A percentile compares a stretch with the other conserved stretches of the same genome.
phyloP scores from a whole-genome alignment of 1,284 basidiomycete species.

The Leccinum subfulvum region DNA sequence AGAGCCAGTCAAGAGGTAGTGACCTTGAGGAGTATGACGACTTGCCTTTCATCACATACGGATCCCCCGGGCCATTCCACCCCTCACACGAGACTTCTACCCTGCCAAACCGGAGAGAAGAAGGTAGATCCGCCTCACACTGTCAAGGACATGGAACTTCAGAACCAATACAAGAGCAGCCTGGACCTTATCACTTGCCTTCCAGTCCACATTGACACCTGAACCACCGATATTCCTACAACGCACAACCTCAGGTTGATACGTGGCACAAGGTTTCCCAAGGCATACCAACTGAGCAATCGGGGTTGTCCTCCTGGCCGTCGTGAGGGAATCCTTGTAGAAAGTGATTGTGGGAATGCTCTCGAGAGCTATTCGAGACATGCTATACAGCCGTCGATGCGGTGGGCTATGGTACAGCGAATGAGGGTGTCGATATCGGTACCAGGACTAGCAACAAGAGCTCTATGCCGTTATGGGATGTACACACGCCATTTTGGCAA shows the following conservation, averaged over 20 bases:
- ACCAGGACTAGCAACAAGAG: neutral
- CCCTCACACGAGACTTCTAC: conserved; percentile 89
- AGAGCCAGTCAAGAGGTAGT: conserved; percentile 1
- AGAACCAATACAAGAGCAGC: conserved; percentile 11
- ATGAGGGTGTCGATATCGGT: neutral
- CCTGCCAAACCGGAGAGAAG: conserved; percentile 74
- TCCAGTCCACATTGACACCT: conserved; percentile 82
- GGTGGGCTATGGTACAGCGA: neutral
- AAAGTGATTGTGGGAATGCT: conserved; percentile 78
- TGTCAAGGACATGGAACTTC: conserved; percentile 31
- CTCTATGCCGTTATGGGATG: conserved; percentile 13
- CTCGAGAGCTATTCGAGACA: conserved; percentile 69
- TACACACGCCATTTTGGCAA: conserved; percentile 1
- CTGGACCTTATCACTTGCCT: conserved; percentile 44
- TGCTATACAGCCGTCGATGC: conserved; percentile 28
- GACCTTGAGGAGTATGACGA: neutral
- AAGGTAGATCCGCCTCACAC: conserved; percentile 90
- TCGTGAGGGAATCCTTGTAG: conserved; percentile 67
- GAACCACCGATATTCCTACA: conserved; percentile 78
- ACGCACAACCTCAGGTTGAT: conserved; percentile 82
- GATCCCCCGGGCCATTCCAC: conserved; percentile 77
- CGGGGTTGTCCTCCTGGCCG: conserved; percentile 62
- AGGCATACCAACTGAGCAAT: conserved; percentile 79
- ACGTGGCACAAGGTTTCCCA: conserved; percentile 75
- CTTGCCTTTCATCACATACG: conserved; percentile 80